A percentile compares a stretch with the other conserved stretches of the same genome.
These are phyloP conservation scores for Biscogniauxia mediterranea DNA, from an alignment of 2,329 filamentous ascomycete species.

Conservation along the genomic window DNA sequence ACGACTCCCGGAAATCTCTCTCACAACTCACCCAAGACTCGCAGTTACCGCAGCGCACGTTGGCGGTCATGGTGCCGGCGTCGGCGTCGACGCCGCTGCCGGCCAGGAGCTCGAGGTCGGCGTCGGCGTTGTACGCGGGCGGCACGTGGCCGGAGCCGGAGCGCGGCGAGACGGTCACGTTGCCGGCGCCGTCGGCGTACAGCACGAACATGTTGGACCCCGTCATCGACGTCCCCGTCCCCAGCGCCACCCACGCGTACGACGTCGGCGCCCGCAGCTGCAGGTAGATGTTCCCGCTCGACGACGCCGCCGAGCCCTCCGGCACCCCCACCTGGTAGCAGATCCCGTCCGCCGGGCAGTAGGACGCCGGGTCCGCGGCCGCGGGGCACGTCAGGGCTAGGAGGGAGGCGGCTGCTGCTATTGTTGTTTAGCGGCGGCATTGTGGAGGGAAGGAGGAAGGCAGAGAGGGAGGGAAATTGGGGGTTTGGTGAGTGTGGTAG, in stretches of 20 bases:
- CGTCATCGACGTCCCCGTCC: conserved; percentile 54
- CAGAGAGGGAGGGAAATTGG: background rate
- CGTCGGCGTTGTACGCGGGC: conserved; percentile 45
- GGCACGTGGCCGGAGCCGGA: conserved; percentile 44
- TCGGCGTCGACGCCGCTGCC: conserved; percentile 55
- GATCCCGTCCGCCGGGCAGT: conserved; percentile 44
- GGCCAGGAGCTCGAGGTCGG: conserved; percentile 51
- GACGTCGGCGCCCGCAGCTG: conserved; percentile 55
- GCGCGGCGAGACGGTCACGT: conserved; percentile 62
- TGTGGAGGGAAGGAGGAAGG: background rate
- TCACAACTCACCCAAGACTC: conserved; percentile 39
- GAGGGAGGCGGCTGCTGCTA: conserved; percentile 24
- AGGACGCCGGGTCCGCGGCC: conserved; percentile 29
- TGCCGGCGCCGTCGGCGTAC: conserved; percentile 56
- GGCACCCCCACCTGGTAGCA: conserved; percentile 60
- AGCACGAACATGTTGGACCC: conserved; percentile 62
- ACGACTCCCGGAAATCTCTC: too few species aligned
- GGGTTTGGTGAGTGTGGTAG: too few species aligned
- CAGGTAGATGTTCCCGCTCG: conserved; percentile 58
- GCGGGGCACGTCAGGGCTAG: conserved; percentile 6
- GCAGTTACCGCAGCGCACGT: conserved; percentile 56
- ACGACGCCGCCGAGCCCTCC: conserved; percentile 43
- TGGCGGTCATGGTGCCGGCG: conserved; percentile 55
- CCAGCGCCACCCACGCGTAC: conserved; percentile 58
- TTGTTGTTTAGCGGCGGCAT: conserved; percentile 4